Conservation (phyloP, 208 protist genomes). For the Crithidia fasciculata region DNA sequence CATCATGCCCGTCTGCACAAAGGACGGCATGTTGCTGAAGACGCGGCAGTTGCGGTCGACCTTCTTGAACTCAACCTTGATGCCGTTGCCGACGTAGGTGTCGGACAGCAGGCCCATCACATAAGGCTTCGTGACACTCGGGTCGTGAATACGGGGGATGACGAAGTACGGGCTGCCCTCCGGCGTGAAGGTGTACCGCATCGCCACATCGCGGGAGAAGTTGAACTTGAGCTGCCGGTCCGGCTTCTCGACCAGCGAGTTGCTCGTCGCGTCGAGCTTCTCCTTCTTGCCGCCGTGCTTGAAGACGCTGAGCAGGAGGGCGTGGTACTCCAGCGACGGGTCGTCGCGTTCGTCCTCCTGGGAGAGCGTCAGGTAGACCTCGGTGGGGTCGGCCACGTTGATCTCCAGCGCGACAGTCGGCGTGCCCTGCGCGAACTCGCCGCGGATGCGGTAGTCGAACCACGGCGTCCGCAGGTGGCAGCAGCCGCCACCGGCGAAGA, state of each 20-base stretch:
- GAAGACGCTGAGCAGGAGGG: slow-evolving; percentile 71
- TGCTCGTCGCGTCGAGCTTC: slow-evolving; percentile 72
- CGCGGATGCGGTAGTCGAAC: slow-evolving; percentile 82
- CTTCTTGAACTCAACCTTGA: slow-evolving; percentile 76
- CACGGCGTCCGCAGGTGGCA: slow-evolving; percentile 71
- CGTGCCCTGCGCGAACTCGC: slow-evolving; percentile 61
- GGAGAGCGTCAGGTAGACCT: slow-evolving; percentile 68
- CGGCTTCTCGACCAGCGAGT: slow-evolving; percentile 72
- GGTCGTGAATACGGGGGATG: slow-evolving; percentile 74
- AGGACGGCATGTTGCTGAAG: slow-evolving; percentile 82
- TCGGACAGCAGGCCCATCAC: slow-evolving; percentile 73
- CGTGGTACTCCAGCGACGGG: slow-evolving; percentile 52
- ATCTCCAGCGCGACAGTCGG: slow-evolving; percentile 70
- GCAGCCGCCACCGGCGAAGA: slow-evolving; percentile 70
- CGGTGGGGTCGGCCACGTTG: slow-evolving; percentile 57
- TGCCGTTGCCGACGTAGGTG: slow-evolving; percentile 74
- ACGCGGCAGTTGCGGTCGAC: slow-evolving; percentile 64
- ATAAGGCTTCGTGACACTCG: slow-evolving; percentile 57
- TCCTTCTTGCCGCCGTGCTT: slow-evolving; percentile 65
- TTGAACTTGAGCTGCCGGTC: slow-evolving; percentile 77
- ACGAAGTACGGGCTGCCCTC: slow-evolving; percentile 81
- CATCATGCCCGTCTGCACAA: slow-evolving; percentile 48
- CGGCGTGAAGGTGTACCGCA: slow-evolving; percentile 71
- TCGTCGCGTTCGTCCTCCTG: slow-evolving; percentile 79
- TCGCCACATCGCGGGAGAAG: slow-evolving; percentile 75